Evolutionary conservation across 805 yeast species (phyloP), one percentile per base, ranked within the genome.

Genomic region (Metschnikowia bowlesiae): DNA sequence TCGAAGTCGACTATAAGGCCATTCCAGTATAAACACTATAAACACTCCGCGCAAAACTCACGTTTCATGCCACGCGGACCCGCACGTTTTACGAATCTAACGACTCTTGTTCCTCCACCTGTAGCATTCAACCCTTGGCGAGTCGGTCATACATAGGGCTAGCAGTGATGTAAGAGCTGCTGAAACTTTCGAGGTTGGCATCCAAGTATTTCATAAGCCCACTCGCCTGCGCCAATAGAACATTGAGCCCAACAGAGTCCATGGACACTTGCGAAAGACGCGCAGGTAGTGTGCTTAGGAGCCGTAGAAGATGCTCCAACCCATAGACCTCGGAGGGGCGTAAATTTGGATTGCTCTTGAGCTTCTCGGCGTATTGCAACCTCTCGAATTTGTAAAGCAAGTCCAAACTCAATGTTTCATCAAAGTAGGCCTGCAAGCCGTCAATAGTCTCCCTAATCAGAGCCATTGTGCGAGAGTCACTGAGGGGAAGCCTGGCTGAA

Each of bases 261-360:
- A 90, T 87, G 8, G 83, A 70, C 1, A 96, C 83, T 54, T 83
- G 84, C 0, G 89, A 78, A 48, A 91, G 77, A n/a, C 90, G 69
- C 9, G 89, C 94, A 0, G 99, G 98, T 40, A 94, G 68, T 1
- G 87, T 74, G 13, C 88, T 85, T 55, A 90, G 73, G 50, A 92
- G 68, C 55, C 99, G 74, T 52, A 92, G 68, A 35, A 94, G 69
- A 66, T 91, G 97, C 59, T 88, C 91, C 1, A 85, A 76, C 0
- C 97, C 96, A 61, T 91, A 92, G 9, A 44, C 42, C 3, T 46
- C 50, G 4, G 54, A 48, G 2, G 60, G 46, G 16, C 46, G 46
- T 16, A 44, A 16, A 13, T 44, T 11, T 26, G 46, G 46, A 18
- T 44, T 28, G 16, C 13, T 28, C 26, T 36, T 26, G 34, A 35